phyloP scores from a whole-genome alignment of 2,329 filamentous ascomycete species.

The Microsporum audouinii region DNA sequence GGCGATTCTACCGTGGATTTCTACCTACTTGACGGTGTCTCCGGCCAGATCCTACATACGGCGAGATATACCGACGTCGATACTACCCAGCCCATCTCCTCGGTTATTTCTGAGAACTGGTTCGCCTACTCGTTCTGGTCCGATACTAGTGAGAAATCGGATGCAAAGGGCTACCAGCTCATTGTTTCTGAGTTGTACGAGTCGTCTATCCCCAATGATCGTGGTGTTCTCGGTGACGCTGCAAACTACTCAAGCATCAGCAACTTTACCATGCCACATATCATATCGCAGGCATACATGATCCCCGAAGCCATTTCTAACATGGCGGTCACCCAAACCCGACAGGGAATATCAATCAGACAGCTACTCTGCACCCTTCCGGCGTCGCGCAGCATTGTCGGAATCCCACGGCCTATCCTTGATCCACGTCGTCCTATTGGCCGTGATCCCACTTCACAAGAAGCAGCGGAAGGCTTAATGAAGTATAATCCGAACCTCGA shows the following conservation, averaged over 20 bases:
- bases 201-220: conserved; percentile 69
- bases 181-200: conserved; percentile 84
- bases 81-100: conserved; percentile 58
- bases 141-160: conserved; percentile 36
- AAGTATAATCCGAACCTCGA: conserved; percentile 67
- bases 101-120: conserved; percentile 87
- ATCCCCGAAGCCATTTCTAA: conserved; percentile 67
- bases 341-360: conserved; percentile 79
- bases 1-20: conserved; percentile 55
- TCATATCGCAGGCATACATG: conserved; percentile 69
- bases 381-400: conserved; percentile 60
- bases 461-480: conserved; percentile 72
- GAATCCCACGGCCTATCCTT: conserved; percentile 64
- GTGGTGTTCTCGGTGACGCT: conserved; percentile 60
- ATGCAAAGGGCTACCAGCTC: conserved; percentile 72
- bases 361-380: conserved; percentile 71
- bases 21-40: conserved; percentile 75
- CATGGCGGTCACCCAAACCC: conserved; percentile 75
- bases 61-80: conserved; percentile 64
- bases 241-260: conserved; percentile 70
- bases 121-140: conserved; percentile 71
- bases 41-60: conserved; percentile 66
- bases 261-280: conserved; percentile 54
- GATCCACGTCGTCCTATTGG: conserved; percentile 80
- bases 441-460: conserved; percentile 66